These are phyloP conservation scores for Silene vulgaris DNA, from an alignment of 179 eudicot species.

Conservation along the genomic window DNA sequence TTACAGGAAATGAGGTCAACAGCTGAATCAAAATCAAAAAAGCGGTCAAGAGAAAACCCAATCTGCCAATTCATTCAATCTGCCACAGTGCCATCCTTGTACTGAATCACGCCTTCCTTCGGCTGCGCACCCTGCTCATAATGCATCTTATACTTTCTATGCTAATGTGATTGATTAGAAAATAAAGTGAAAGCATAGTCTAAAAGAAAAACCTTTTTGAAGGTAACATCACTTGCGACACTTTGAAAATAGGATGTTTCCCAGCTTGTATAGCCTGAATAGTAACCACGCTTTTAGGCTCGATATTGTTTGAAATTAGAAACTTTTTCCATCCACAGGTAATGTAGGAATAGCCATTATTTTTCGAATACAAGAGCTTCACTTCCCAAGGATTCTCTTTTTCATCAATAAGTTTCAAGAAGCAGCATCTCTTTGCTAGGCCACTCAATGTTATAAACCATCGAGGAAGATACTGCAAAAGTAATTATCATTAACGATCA, in stretches of 20 bases:
- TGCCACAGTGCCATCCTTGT: neutral
- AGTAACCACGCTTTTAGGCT: constrained; percentile 10
- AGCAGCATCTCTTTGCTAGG: constrained; percentile 15
- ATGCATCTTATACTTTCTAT: neutral
- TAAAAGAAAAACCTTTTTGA: neutral
- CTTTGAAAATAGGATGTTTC: constrained; percentile 14
- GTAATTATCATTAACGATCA: neutral
- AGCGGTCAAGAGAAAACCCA: too few relatives aligned
- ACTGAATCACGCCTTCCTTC: neutral
- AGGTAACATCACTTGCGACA: constrained; percentile 12
- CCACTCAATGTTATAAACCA: constrained; percentile 12
- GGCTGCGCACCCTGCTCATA: neutral
- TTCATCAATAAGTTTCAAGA: constrained; percentile 16
- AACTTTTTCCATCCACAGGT: constrained; percentile 19
- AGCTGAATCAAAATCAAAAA: too few relatives aligned
- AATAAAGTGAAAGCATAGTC: neutral
- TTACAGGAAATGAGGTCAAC: too few relatives aligned
- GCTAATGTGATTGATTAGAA: neutral
- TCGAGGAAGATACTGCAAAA: constrained; percentile 21
- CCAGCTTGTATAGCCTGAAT: constrained; percentile 23
- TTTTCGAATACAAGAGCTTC: neutral
- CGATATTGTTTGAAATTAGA: constrained; percentile 18
- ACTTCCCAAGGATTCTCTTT: constrained; percentile 18
- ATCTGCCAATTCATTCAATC: neutral
- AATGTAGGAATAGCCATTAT: constrained; percentile 18